phyloP scores from a whole-genome alignment of 2,329 filamentous ascomycete genomes.

The Graphilbum fragrans region DNA sequence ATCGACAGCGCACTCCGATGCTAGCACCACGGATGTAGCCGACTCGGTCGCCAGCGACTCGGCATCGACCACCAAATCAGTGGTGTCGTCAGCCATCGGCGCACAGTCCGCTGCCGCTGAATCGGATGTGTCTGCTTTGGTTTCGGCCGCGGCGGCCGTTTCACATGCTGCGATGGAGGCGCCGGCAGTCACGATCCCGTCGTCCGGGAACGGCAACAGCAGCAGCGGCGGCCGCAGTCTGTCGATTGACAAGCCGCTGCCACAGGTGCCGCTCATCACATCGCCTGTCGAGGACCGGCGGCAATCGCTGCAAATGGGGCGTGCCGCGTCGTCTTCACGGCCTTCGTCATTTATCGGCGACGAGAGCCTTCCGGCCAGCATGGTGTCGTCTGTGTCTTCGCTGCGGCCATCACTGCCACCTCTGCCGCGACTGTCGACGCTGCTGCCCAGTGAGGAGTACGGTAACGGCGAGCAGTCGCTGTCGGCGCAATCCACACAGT shows the following conservation, averaged over 20 bases:
- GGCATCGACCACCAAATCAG: not conserved
- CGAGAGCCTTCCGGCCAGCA: slow-evolving; percentile 26
- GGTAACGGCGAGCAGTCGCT: slow-evolving; percentile 31
- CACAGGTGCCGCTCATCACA: slow-evolving; percentile 47
- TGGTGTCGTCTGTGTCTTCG: slow-evolving; percentile 34
- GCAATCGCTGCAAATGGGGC: slow-evolving; percentile 10
- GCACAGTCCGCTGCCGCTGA: not conserved
- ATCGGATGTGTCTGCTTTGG: not conserved
- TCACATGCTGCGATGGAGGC: too few species aligned
- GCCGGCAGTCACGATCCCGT: not conserved
- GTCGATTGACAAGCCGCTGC: slow-evolving; percentile 55
- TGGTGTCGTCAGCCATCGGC: not conserved
- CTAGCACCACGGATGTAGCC: not conserved
- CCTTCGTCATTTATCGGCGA: slow-evolving; percentile 28
- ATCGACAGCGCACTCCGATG: not conserved
- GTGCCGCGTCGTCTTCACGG: slow-evolving; percentile 25
- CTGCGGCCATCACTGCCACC: slow-evolving; percentile 38
- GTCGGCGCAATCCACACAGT: too few species aligned
- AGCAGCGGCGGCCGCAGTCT: too few species aligned
- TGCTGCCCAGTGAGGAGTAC: slow-evolving; percentile 34
- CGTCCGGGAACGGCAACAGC: slow-evolving; percentile 19
- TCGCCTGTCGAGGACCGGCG: slow-evolving; percentile 20
- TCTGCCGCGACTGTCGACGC: slow-evolving; percentile 44
- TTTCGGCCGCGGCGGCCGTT: too few species aligned
- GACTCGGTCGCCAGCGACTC: not conserved